Conservation (phyloP, 352 stramenopile species). For the Peronosclerospora sorghi region DNA sequence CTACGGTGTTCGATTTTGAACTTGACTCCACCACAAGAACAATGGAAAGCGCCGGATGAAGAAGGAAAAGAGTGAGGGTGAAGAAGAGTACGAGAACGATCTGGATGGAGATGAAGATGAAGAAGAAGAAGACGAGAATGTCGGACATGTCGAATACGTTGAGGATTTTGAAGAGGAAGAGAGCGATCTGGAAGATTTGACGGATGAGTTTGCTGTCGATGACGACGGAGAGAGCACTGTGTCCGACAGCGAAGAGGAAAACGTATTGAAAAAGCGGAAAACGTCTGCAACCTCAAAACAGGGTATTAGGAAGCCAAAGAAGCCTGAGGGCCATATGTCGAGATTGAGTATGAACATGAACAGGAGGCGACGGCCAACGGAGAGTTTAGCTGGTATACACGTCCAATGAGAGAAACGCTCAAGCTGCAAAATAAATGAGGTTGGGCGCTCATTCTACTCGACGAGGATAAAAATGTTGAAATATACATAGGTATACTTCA, state of each 20-base stretch:
- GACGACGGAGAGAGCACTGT: slow-evolving; percentile 38
- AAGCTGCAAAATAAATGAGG: too few relatives aligned
- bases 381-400: too few relatives aligned
- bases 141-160: slow-evolving; percentile 67
- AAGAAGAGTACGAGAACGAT: slow-evolving; percentile 53
- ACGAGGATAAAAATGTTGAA: slow-evolving; percentile 7
- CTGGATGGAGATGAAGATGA: slow-evolving; percentile 33
- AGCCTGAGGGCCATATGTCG: slow-evolving; percentile 69
- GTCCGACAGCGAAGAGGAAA: slow-evolving; percentile 38
- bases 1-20: too few relatives aligned
- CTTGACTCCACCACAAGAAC: too few relatives aligned
- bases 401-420: neutral
- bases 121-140: slow-evolving; percentile 28
- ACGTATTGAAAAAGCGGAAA: slow-evolving; percentile 57
- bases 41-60: slow-evolving; percentile 84
- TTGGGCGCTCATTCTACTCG: slow-evolving; percentile 5
- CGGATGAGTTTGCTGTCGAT: slow-evolving; percentile 45
- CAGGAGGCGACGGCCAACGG: slow-evolving; percentile 39
- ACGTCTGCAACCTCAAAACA: slow-evolving; percentile 23
- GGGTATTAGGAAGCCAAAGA: slow-evolving; percentile 53
- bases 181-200: slow-evolving; percentile 85
- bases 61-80: slow-evolving; percentile 83
- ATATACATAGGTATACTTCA: too few relatives aligned
- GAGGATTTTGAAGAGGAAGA: slow-evolving; percentile 89
- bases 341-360: slow-evolving; percentile 84